Evolutionary conservation across 177 flowering plant genomes (phyloP).

Genomic region (Vitis hybrid): DNA sequence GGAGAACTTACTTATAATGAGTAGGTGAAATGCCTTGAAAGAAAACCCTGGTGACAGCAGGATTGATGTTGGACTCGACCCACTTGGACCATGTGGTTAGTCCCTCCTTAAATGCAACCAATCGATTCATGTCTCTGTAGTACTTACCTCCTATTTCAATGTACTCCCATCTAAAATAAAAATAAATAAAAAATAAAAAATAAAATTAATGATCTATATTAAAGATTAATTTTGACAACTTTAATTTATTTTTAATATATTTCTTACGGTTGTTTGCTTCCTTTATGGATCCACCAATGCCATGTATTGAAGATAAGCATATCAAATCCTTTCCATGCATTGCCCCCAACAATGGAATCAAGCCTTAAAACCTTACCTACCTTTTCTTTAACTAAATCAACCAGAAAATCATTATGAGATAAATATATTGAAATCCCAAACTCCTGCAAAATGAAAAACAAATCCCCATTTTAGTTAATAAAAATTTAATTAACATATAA

Average conservation of each 20-base stretch:
- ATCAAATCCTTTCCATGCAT: constrained; percentile 33
- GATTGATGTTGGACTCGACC: constrained; percentile 39
- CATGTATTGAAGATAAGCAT: constrained; percentile 32
- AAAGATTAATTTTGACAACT: background rate
- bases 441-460: constrained; percentile 17
- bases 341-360: constrained; percentile 23
- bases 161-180: constrained; percentile 39
- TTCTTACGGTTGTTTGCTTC: constrained; percentile 29
- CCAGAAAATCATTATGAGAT: constrained; percentile 22
- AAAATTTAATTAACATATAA: too few species aligned
- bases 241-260: background rate
- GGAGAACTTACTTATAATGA: constrained; percentile 32
- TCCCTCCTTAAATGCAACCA: constrained; percentile 33
- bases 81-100: constrained; percentile 46
- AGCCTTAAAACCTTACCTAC: constrained; percentile 30
- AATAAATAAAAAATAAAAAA: background rate
- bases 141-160: constrained; percentile 16
- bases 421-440: constrained; percentile 20
- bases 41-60: constrained; percentile 30
- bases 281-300: constrained; percentile 44
- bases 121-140: constrained; percentile 36
- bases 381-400: constrained; percentile 23
- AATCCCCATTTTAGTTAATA: too few species aligned
- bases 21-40: constrained; percentile 50
- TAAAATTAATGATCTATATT: too few species aligned